phyloP scores from a whole-genome alignment of 2,329 filamentous ascomycete species.

The Monilinia laxa region DNA sequence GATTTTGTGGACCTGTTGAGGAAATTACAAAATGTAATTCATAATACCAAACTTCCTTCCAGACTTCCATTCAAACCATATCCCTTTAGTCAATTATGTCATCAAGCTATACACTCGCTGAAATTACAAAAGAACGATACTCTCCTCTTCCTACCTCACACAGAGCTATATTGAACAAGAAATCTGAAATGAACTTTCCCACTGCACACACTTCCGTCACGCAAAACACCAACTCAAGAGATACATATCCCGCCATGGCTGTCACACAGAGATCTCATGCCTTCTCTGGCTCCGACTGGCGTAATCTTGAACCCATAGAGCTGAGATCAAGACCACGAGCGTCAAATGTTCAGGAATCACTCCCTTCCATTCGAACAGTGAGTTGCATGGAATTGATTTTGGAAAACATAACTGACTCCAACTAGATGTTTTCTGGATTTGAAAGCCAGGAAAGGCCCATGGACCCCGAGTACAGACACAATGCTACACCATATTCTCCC shows the following conservation, averaged over 20 bases:
- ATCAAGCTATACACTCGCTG: neutral
- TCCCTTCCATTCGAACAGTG: constrained; percentile 17
- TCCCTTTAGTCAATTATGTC: neutral
- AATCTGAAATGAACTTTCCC: constrained; percentile 11
- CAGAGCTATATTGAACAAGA: neutral
- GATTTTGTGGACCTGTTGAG: neutral
- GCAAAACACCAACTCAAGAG: neutral
- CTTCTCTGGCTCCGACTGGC: constrained; percentile 8
- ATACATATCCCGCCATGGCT: constrained; percentile 7
- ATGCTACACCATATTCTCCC: constrained; percentile 2
- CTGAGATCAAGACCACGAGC: constrained; percentile 9
- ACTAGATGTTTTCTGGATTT: constrained; percentile 5
- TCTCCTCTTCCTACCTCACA: neutral
- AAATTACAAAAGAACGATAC: neutral
- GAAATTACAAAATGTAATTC: neutral
- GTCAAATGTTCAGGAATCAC: constrained; percentile 2
- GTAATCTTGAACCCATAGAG: constrained; percentile 4
- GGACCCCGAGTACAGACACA: constrained; percentile 9
- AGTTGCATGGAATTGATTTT: neutral
- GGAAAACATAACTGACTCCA: neutral
- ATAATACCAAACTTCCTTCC: neutral
- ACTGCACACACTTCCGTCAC: neutral
- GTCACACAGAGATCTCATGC: neutral
- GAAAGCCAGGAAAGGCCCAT: neutral
- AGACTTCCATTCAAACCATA: neutral